phyloP scores from a whole-genome alignment of 371 early-diverging fungal genomes.

The Mucor piriformis region DNA sequence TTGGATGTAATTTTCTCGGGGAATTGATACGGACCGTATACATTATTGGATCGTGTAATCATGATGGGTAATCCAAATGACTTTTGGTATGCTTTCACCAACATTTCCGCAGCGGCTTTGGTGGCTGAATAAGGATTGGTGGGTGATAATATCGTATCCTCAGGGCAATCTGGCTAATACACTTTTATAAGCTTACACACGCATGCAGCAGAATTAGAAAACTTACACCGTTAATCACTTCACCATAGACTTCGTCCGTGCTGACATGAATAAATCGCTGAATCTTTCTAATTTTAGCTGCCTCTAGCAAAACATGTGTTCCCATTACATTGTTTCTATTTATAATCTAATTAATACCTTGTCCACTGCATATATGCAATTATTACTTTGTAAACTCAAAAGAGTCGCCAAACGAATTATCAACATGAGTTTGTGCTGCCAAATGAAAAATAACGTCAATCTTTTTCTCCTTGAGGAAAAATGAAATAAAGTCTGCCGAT shows the following conservation, averaged over 20 bases:
- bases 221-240: conserved; percentile 60
- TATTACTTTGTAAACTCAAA: conserved; percentile 77
- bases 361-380: background rate
- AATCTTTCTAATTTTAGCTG: conserved; percentile 62
- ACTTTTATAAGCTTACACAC: background rate
- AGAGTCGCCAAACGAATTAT: conserved; percentile 88
- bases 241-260: conserved; percentile 92
- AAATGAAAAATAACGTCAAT: conserved; percentile 84
- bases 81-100: conserved; percentile 81
- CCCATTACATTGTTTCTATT: conserved; percentile 80
- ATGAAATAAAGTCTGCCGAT: conserved; percentile 69
- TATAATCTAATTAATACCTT: background rate
- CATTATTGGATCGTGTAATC: conserved; percentile 85
- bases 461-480: conserved; percentile 67
- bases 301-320: conserved; percentile 86
- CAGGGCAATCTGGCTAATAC: conserved; percentile 67
- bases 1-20: conserved; percentile 91
- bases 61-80: conserved; percentile 83
- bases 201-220: background rate
- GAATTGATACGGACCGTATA: conserved; percentile 87
- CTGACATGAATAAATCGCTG: conserved; percentile 79
- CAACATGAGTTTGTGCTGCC: conserved; percentile 88
- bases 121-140: conserved; percentile 90
- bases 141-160: conserved; percentile 74
- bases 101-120: conserved; percentile 87